A percentile compares a stretch with the other conserved stretches of the same genome.
Conservation (phyloP, 2,329 filamentous ascomycete species). For the Exophiala phaeomuriformis region DNA sequence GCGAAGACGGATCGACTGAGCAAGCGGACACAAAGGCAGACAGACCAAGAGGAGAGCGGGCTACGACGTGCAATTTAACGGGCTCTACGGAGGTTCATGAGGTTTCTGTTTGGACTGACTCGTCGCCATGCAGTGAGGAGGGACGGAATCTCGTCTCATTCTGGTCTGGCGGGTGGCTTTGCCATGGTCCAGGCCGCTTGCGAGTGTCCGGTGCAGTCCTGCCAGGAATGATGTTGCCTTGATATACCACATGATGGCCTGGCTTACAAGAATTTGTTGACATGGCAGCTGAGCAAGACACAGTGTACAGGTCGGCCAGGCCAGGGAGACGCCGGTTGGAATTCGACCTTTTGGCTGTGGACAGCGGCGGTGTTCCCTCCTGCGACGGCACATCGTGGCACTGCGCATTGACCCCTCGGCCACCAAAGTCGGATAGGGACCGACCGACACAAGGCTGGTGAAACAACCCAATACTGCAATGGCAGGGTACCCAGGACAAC, state of each 20-base stretch:
- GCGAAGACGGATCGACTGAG: background rate
- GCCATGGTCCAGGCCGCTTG: background rate
- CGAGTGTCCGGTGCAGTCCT: background rate
- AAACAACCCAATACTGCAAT: no score
- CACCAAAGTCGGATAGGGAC: no score
- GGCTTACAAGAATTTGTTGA: background rate
- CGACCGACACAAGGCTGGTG: no score
- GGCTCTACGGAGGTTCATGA: background rate
- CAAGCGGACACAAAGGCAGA: background rate
- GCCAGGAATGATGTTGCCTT: background rate
- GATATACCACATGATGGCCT: background rate
- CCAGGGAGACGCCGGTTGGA: background rate
- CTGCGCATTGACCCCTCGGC: background rate
- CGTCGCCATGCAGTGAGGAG: background rate
- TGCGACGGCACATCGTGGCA: background rate
- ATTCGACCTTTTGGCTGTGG: background rate
- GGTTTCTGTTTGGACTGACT: background rate
- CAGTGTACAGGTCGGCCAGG: background rate
- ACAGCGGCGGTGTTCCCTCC: background rate
- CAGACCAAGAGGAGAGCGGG: conserved; percentile 3
- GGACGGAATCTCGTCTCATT: background rate
- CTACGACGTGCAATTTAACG: background rate
- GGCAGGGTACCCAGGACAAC: no score
- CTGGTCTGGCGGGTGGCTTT: background rate
- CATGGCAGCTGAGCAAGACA: background rate